Conservation (phyloP, 192 early-diverging fungal genomes). For the Gamsiella multidivaricata region DNA sequence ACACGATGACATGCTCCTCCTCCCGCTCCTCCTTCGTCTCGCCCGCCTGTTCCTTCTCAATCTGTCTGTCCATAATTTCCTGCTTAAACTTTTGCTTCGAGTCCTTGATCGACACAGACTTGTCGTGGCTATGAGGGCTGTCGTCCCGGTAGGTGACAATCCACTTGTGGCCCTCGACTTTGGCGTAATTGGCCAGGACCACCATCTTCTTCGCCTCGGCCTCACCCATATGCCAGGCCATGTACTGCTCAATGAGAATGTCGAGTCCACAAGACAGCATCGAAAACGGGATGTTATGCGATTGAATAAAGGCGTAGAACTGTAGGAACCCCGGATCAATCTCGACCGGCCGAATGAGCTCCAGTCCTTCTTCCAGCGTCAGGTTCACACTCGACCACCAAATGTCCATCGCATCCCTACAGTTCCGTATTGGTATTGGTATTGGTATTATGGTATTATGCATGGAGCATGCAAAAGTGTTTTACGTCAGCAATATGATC, state of each 20-base stretch:
- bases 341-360: constrained; percentile 43
- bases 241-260: constrained; percentile 61
- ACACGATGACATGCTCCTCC: constrained; percentile 64
- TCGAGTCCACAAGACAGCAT: constrained; percentile 71
- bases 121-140: constrained; percentile 73
- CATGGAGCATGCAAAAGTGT: not conserved
- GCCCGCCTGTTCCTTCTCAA: not conserved
- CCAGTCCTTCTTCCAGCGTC: constrained; percentile 30
- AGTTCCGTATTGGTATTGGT: not conserved
- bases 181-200: constrained; percentile 70
- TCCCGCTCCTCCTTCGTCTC: constrained; percentile 4
- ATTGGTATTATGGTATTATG: not conserved
- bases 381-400: constrained; percentile 39
- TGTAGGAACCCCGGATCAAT: constrained; percentile 70
- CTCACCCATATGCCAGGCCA: constrained; percentile 61
- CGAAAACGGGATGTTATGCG: constrained; percentile 67
- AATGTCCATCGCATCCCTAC: constrained; percentile 38
- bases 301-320: constrained; percentile 64
- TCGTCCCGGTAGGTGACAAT: constrained; percentile 72
- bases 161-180: constrained; percentile 63
- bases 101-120: constrained; percentile 54
- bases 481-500: not conserved
- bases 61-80: constrained; percentile 13
- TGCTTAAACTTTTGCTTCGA: constrained; percentile 29
- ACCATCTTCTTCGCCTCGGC: constrained; percentile 58